phyloP scores from a whole-genome alignment of 2,329 filamentous ascomycete genomes.

The Sarocladiaceae sp. region DNA sequence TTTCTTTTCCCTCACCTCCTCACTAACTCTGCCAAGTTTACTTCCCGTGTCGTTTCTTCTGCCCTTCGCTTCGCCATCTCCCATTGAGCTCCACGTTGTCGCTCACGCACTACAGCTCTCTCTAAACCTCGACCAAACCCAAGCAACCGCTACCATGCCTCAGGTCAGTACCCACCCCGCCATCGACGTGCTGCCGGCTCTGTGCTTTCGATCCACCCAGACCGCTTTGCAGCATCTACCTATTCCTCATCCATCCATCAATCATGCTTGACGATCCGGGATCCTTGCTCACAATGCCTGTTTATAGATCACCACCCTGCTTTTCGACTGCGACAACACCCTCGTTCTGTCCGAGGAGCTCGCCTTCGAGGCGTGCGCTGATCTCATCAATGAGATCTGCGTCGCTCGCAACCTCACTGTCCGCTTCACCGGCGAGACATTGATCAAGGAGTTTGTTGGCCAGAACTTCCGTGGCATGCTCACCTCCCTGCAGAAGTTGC shows the following conservation, averaged over 20 bases:
- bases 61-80: background rate
- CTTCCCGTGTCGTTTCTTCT: background rate
- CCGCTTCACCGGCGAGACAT: conserved; percentile 69
- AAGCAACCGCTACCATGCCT: conserved; percentile 24
- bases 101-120: background rate
- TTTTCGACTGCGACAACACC: conserved; percentile 84
- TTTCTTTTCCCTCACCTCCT: conserved; percentile 11
- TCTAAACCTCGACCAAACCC: conserved; percentile 1
- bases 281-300: conserved; percentile 6
- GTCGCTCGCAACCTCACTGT: conserved; percentile 54
- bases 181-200: conserved; percentile 1
- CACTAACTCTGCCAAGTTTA: conserved; percentile 4
- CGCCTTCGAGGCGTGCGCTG: conserved; percentile 86
- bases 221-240: background rate
- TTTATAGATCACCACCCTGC: conserved; percentile 55
- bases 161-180: conserved; percentile 19
- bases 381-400: conserved; percentile 82
- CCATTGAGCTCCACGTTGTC: conserved; percentile 1
- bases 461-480: conserved; percentile 96
- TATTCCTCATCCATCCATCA: background rate
- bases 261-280: background rate
- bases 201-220: conserved; percentile 1
- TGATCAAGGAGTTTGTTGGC: conserved; percentile 84
- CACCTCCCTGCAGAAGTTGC: conserved; percentile 64
- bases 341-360: conserved; percentile 87